Evolutionary conservation across 2,329 filamentous ascomycete species (phyloP).

Genomic region (Aspergillus clavatus): DNA sequence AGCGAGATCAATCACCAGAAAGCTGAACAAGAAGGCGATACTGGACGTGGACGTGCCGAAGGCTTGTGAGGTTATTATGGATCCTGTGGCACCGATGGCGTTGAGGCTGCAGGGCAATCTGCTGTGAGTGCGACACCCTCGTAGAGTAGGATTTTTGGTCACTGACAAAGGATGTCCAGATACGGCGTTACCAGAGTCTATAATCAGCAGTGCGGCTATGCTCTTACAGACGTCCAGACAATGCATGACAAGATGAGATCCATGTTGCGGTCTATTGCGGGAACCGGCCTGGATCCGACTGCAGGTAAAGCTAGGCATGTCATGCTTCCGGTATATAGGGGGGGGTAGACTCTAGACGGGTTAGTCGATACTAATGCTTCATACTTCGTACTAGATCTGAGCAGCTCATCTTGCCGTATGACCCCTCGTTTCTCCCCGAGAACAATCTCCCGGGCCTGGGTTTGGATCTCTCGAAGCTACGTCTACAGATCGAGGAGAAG

Average conservation of each 20-base stretch:
- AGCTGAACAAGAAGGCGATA: constrained; percentile 79
- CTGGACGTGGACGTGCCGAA: constrained; percentile 80
- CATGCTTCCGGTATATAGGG: no score
- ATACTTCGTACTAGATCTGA: constrained; percentile 53
- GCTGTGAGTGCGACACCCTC: constrained; percentile 49
- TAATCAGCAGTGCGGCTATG: constrained; percentile 78
- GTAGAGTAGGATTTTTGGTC: neutral
- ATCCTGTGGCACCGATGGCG: constrained; percentile 81
- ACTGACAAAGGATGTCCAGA: constrained; percentile 29
- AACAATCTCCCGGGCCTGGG: constrained; percentile 58
- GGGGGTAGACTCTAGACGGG: no score
- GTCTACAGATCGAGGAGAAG: constrained; percentile 31
- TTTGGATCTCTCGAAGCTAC: constrained; percentile 47
- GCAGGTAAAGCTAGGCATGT: constrained; percentile 66
- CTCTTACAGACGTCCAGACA: constrained; percentile 73
- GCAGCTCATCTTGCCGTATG: constrained; percentile 73
- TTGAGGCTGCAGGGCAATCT: constrained; percentile 84
- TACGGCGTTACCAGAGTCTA: constrained; percentile 83
- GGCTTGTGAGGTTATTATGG: constrained; percentile 82
- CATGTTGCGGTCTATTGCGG: constrained; percentile 56
- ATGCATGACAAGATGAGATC: constrained; percentile 68
- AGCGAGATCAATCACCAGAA: constrained; percentile 63
- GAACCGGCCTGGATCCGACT: constrained; percentile 61
- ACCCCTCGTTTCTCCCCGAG: constrained; percentile 72
- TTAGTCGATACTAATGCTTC: no score